Evolutionary conservation across 1,284 basidiomycete species (phyloP), one percentile per base, ranked within the genome.

Genomic region (Pseudozyma sp.): DNA sequence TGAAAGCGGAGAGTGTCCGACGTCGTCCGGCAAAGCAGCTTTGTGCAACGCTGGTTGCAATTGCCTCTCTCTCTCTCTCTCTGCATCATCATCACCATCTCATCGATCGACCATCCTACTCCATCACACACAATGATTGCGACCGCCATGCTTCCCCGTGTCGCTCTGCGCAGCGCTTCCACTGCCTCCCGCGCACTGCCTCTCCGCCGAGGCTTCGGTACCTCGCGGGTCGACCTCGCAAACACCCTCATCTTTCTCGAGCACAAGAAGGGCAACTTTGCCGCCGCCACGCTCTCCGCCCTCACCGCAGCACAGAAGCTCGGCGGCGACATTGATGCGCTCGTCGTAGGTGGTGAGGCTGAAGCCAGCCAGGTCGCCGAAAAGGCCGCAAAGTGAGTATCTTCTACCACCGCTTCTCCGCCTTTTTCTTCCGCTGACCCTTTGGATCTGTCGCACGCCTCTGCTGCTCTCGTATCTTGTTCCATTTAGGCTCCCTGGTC

Each of bases 261-360:
- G 86, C 94, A 97, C 85, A 90, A 89, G 63, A 88, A 89, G 54
- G 94, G 94, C 49, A 88, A 89, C 74, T 89, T 98, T 76, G 93
- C 94, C 70, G 89, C 93, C 6, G 90, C 90, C 9, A 92, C 92
- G n/a, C 88, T 97, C 61, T 93, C 92, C 35, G 95, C 96, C 39
- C 86, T 98, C 73, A 93, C 93, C 1, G 95, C 95, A 31, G 95
- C 95, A 1, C 87, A 89, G 72, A 88, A 92, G 78, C 88, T 99
- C 11, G 87, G 86, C 24, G 93, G 93, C 48, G 93, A 92, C 81
- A 90, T 97, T 45, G 92, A 93, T 45, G 95, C 92, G n/a, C 88
- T 99, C 45, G 87, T 99, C 37, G 87, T 94, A 13, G 94, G 94
- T 19, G 88, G 87, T 30, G 88, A 91, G 70, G 89, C 90, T 29